phyloP scores from a whole-genome alignment of 345 rosid genomes.

The Melaleuca alternifolia region DNA sequence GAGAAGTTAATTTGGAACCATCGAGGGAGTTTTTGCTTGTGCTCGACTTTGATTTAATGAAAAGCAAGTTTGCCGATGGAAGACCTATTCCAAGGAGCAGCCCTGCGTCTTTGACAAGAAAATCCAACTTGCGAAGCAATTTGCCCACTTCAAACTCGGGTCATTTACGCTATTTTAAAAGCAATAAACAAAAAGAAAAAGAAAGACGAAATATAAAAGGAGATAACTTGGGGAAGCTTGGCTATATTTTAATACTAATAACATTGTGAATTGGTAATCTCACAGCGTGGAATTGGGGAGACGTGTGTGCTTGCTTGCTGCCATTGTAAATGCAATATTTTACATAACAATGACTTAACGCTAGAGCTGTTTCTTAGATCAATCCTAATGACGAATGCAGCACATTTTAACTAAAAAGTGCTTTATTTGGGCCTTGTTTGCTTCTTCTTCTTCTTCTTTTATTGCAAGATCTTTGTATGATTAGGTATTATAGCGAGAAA shows the following conservation, averaged over 20 bases:
- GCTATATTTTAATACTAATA: not conserved
- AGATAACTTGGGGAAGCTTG: not conserved
- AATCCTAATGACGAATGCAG: not conserved
- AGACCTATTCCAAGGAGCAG: not conserved
- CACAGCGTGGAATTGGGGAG: not conserved
- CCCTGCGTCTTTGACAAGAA: not conserved
- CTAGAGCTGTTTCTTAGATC: not conserved
- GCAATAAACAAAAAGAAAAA: not conserved
- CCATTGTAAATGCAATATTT: not conserved
- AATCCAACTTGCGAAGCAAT: not conserved
- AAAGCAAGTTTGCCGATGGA: not conserved
- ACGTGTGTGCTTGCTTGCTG: not conserved
- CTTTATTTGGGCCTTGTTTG: not conserved
- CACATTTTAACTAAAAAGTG: not conserved
- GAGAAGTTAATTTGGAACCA: not conserved
- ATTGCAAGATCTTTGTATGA: not conserved
- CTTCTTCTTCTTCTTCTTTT: not conserved
- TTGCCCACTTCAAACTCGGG: not conserved
- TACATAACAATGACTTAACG: not conserved
- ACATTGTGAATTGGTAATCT: not conserved
- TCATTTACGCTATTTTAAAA: not conserved
- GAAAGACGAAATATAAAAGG: not conserved
- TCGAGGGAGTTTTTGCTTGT: not conserved
- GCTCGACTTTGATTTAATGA: not conserved
- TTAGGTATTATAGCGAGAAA: not conserved